Base-by-base conservation (phyloP, 2,329 filamentous ascomycete genomes). In the Plenodomus tracheiphilus region DNA sequence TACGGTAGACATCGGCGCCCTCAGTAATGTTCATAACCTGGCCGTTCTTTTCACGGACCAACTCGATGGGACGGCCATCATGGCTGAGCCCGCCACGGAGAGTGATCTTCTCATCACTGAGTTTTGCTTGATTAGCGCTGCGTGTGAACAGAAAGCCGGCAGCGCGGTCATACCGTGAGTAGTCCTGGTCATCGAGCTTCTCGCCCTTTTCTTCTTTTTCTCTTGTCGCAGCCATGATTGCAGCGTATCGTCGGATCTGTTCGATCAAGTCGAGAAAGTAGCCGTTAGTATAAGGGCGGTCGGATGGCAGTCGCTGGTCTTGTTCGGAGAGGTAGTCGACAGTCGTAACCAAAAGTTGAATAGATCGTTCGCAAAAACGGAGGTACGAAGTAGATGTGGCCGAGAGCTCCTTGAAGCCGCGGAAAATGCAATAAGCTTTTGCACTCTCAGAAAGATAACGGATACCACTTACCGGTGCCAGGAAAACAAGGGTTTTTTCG, bases 221-320 rank as follows among this genome's bases (percentile, higher is more conserved):
- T 67, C 90, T 86, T 58, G 86, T 84, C 60, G 86, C 85, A 56
- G 87, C 86, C 65, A 97, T 85, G 71, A 94, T 89, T 65, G 86
- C 84, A 53, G 91, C 92, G 83, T 96, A 96, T 71, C 90, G 84
- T 71, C 86, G 85, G 64, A 97, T 91, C 83, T 97, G 92, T 72
- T 95, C 90, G 72, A 95, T 87, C 53, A 97, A 85, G 78, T 97
- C 93, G 77, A 97, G 87, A 72, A 97, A 97, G 77, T 97, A 97
- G 70, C 90, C 90, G 82, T 89, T 91, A 81, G 87, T 94, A 80
- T 97, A 97, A 60, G 91, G 91, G 65, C 88, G 86, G 74, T 97
- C 93, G 74, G 84, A 80, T 51, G 89, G 88, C 71, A 90, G 85
- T 60, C 87, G 86, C 77, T 93, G 89, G 73, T 97, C 92, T 71